Evolutionary conservation across 2,329 filamentous ascomycete genomes (phyloP), one percentile per base, ranked within the genome.

Genomic region (Claviceps sorghi): DNA sequence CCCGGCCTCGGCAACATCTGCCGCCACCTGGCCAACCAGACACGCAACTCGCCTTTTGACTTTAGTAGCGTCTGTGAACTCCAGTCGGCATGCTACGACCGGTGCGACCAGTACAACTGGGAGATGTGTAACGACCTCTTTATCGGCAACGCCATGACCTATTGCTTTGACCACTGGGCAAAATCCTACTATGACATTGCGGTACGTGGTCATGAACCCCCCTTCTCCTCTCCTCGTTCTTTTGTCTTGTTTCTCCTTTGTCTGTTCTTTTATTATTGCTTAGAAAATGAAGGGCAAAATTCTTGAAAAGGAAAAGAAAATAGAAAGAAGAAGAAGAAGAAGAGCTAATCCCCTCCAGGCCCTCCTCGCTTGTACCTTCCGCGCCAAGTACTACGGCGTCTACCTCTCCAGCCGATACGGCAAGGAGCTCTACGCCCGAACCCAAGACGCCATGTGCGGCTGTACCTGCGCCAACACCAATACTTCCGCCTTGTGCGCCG

Each of bases 361-460:
- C 41, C 41, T 43, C 32, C 7, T 50, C 3, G n/a, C 49, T 38
- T 50, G 49, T 36, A 36, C 30, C 21, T 5, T 11, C 8, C 41
- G 34, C 19, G 49, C 49, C n/a, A 50, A 32, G 4, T 50, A 50
- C 41, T 45, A 36, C 42, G 30, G 26, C 30, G 21, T 50, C 11
- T 50, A 45, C 13, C 26, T 29, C n/a, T 11, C 40, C 10, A 44
- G 40, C 19, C 40, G n/a, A 3, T 13, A 8, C 15, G 49, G 49
- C 26, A 43, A 45, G n/a, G 41, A 43, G 1, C 49, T 50, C 30
- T 50, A 38, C 30, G 34, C 22, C 41, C 19, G 8, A 8, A 41
- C 49, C 32, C 49, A 50, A 19, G 45, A 50, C 13, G 21, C 15
- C 49, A 50, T 50, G 49, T 50, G 49, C 9, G 8, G 15, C 41